Evolutionary conservation across 2,329 filamentous ascomycete species (phyloP).

Genomic region (Aspergillus clavatus): DNA sequence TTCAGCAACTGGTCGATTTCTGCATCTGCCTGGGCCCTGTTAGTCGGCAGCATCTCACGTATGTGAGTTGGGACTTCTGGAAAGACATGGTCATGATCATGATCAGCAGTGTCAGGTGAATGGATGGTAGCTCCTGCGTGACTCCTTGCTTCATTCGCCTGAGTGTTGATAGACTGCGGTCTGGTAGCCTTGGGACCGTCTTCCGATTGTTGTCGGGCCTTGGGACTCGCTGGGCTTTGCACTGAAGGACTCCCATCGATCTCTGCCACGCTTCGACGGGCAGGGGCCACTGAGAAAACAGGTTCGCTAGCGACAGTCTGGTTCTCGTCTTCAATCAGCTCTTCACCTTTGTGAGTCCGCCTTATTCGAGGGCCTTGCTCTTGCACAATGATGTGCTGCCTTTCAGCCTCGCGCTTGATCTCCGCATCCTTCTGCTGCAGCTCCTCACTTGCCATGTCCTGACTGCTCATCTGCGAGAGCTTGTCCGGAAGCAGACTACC

Average conservation of each 20-base stretch:
- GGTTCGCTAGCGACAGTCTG: slow-evolving; percentile 44
- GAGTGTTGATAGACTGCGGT: slow-evolving; percentile 36
- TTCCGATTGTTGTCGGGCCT: slow-evolving; percentile 19
- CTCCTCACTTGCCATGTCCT: slow-evolving; percentile 89
- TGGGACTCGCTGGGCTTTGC: slow-evolving; percentile 27
- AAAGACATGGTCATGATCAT: slow-evolving; percentile 38
- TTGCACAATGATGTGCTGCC: slow-evolving; percentile 70
- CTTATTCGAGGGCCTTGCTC: slow-evolving; percentile 72
- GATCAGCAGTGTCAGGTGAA: slow-evolving; percentile 57
- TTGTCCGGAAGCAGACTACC: slow-evolving; percentile 66
- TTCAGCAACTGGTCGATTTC: slow-evolving; percentile 87
- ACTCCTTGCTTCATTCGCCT: slow-evolving; percentile 47
- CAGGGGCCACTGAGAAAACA: slow-evolving; percentile 44
- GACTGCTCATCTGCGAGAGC: slow-evolving; percentile 80
- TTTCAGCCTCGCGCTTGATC: slow-evolving; percentile 54
- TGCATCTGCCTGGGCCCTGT: slow-evolving; percentile 61
- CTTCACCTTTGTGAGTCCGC: slow-evolving; percentile 91
- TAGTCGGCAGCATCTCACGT: slow-evolving; percentile 40
- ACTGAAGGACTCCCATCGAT: slow-evolving; percentile 24
- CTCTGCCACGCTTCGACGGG: slow-evolving; percentile 39
- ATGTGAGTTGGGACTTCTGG: slow-evolving; percentile 38
- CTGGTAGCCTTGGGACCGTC: slow-evolving; percentile 14
- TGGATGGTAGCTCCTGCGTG: slow-evolving; percentile 83
- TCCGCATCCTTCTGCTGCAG: slow-evolving; percentile 61
- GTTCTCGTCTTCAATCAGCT: slow-evolving; percentile 73